phyloP scores from a whole-genome alignment of 768 basidiomycete genomes.

The Boletellus ananiceps region DNA sequence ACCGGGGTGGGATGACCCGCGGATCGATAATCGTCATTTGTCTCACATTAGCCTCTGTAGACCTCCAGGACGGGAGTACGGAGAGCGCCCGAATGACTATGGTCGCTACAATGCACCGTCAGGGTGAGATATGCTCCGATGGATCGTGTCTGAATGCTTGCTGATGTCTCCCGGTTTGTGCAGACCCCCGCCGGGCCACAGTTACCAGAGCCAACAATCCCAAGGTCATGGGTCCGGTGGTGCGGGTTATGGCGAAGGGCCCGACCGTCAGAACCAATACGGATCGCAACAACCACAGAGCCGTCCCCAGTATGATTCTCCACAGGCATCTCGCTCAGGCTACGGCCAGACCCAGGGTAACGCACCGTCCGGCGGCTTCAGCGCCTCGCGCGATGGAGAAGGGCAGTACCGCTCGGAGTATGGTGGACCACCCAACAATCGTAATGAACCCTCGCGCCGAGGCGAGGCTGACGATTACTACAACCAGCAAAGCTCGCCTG shows the following conservation, averaged over 20 bases:
- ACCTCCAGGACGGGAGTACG: constrained; percentile 5
- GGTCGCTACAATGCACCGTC: constrained; percentile 4
- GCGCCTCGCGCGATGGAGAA: constrained; percentile 8
- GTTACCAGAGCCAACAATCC: constrained; percentile 5
- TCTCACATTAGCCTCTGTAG: neutral
- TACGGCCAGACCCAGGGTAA: constrained; percentile 4
- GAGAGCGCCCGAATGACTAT: neutral
- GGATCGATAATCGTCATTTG: neutral
- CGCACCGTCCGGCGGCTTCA: constrained; percentile 18
- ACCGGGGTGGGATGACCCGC: constrained; percentile 8
- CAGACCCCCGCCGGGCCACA: constrained; percentile 8
- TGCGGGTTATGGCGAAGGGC: neutral
- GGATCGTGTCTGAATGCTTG: neutral
- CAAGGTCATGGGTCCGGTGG: constrained; percentile 5
- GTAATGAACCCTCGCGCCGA: constrained; percentile 2
- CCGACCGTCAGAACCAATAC: constrained; percentile 13
- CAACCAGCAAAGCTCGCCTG: constrained; percentile 2
- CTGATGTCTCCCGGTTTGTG: neutral
- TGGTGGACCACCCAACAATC: neutral
- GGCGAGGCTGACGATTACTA: constrained; percentile 22
- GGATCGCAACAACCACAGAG: constrained; percentile 4
- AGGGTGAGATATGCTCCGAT: constrained; percentile 5
- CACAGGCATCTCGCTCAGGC: constrained; percentile 1
- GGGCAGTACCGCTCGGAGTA: constrained; percentile 6
- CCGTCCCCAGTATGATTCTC: constrained; percentile 7